A percentile compares a stretch with the other conserved stretches of the same genome.
Evolutionary conservation across 2,329 filamentous ascomycete species (phyloP).

Genomic region (Hypoxylon sp.): DNA sequence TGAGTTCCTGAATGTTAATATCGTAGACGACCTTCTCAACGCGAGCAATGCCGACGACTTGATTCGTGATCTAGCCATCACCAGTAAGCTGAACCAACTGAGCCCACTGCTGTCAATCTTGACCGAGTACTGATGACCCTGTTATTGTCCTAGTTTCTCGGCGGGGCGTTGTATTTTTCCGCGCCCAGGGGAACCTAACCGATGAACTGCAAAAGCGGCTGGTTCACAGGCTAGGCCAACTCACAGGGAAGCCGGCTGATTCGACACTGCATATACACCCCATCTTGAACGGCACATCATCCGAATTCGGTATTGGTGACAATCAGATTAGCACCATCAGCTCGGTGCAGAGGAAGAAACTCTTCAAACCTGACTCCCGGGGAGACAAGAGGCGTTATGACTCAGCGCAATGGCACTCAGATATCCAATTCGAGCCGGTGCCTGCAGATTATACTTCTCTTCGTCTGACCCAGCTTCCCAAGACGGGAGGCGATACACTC

Average conservation of each 20-base stretch:
- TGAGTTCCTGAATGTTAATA: constrained; percentile 66
- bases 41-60: constrained; percentile 67
- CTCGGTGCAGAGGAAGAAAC: constrained; percentile 63
- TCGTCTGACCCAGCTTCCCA: constrained; percentile 69
- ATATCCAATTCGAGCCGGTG: constrained; percentile 73
- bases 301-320: constrained; percentile 67
- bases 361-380: constrained; percentile 51
- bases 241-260: constrained; percentile 70
- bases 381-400: constrained; percentile 55
- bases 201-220: constrained; percentile 74
- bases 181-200: constrained; percentile 69
- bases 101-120: background rate
- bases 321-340: constrained; percentile 73
- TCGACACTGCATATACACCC: constrained; percentile 75
- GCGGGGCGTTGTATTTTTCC: constrained; percentile 76
- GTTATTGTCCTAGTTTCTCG: constrained; percentile 65
- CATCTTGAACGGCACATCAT: constrained; percentile 65
- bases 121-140: background rate
- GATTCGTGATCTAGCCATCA: constrained; percentile 73
- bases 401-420: constrained; percentile 67
- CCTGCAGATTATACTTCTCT: constrained; percentile 74
- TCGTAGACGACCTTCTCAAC: constrained; percentile 69
- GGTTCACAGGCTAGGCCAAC: constrained; percentile 70
- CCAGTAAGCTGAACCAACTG: constrained; percentile 59
- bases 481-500: constrained; percentile 71